Evolutionary conservation across 768 basidiomycete genomes (phyloP), one percentile per base, ranked within the genome.

Genomic region (Lactarius vividus): DNA sequence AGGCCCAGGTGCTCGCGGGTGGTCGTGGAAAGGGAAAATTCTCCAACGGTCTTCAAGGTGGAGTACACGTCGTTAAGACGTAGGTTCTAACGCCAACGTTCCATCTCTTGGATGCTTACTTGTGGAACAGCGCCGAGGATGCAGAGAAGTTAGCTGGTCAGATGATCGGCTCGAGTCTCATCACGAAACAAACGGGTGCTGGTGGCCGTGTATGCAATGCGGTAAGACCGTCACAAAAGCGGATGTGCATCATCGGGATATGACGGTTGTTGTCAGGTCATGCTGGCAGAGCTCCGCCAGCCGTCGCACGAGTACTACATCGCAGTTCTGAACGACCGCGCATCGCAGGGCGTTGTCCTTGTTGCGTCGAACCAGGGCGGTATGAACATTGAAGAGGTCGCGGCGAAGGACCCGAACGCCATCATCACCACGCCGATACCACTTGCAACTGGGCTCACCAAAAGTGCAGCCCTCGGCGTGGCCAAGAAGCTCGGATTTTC

Each of bases 321-420:
- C 59, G 97, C 97, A 16, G 86, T 98, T 37, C 85, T 99, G 62
- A 98, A 98, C 74, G 97, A 99, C 82, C 92, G 97, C 71, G 85
- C 84, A 16, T 81, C 89, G 7, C 88, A 94, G 66, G 89, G 92
- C 16, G 92, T 94, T 53, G 97, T 98, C 35, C 85, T 99, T 56
- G 96, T 99, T 61, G 89, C 89, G 23, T 98, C 97, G 53, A 83
- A 84, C 23, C 95, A 98, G 75, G 97, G 97, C 63, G 97, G 97
- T 64, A 99, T 99, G 97, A 98, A 98, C 79, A 99, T 99, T 74
- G 97, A 99, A 77, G 97, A 99, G 73, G 97, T 99, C 56, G 97
- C 97, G 31, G 92, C 93, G 35, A 94, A 96, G 71, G 94, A 97
- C 73, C 97, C 97, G 40, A 79, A 81, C 42, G 92, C 97, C 46